Evolutionary conservation across 78 protist species (phyloP).

Genomic region (Planoprotostelium fungivorum): DNA sequence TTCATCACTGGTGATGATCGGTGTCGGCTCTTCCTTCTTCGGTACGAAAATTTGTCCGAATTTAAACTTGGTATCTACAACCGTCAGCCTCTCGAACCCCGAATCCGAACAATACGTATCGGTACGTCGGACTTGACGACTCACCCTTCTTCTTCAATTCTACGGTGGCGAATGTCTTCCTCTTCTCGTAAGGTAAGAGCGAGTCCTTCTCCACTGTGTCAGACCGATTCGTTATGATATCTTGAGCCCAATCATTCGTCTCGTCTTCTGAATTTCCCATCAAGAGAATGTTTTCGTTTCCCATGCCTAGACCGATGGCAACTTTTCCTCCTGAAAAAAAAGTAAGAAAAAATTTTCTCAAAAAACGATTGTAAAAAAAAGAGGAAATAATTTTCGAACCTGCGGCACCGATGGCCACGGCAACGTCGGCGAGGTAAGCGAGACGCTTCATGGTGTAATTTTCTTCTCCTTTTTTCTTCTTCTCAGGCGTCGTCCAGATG

Average conservation of each 20-base stretch:
- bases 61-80: not conserved
- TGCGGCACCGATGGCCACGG: not conserved
- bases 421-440: not conserved
- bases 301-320: not conserved
- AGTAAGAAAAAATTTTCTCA: not conserved
- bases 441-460: not conserved
- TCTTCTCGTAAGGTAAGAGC: not conserved
- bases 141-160: not conserved
- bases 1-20: not conserved
- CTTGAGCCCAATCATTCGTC: not conserved
- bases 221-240: not conserved
- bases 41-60: not conserved
- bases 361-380: no score
- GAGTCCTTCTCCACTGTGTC: not conserved
- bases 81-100: not conserved
- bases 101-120: no score
- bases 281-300: not conserved
- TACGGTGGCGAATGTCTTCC: not conserved
- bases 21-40: not conserved
- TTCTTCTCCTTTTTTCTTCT: not conserved
- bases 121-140: no score
- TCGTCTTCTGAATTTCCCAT: not conserved
- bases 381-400: no score
- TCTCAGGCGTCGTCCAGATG: not conserved
- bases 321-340: not conserved